Conservation (phyloP, 2,329 filamentous ascomycete species). For the Eurotiales sp. region DNA sequence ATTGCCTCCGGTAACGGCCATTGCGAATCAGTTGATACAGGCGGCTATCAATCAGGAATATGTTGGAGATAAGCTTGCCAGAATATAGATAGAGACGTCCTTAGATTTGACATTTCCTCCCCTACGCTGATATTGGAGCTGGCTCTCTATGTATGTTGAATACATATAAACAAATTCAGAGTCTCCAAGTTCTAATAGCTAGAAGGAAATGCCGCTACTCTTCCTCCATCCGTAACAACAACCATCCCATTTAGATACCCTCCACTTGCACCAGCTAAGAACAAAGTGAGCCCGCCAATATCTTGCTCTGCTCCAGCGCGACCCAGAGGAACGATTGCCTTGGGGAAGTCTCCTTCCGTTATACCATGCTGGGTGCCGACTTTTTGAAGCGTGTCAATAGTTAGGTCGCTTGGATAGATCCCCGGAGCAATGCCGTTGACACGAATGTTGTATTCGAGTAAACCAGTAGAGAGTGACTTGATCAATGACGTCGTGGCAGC, state of each 20-base stretch:
- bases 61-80: conserved; percentile 55
- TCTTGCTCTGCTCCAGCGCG: conserved; percentile 43
- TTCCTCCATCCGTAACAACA: conserved; percentile 46
- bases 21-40: conserved; percentile 82
- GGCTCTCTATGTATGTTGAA: background rate
- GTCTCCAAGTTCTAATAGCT: conserved; percentile 5
- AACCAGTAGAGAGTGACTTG: conserved; percentile 4
- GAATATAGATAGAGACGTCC: conserved; percentile 27
- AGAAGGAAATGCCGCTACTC: conserved; percentile 9
- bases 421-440: conserved; percentile 24
- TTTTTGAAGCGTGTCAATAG: conserved; percentile 1
- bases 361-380: conserved; percentile 3
- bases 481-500: conserved; percentile 15
- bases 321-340: conserved; percentile 20
- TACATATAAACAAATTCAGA: background rate
- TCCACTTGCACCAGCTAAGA: conserved; percentile 49
- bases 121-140: background rate
- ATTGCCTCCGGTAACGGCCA: conserved; percentile 80
- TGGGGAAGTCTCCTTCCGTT: conserved; percentile 7
- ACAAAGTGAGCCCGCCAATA: conserved; percentile 48
- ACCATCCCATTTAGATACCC: conserved; percentile 54
- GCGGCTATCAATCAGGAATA: conserved; percentile 73
- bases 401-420: conserved; percentile 11
- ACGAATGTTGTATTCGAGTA: conserved; percentile 18
- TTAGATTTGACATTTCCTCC: background rate